Evolutionary conservation across 192 early-diverging fungal genomes (phyloP).

Genomic region (Chytriomyces hyalinus): DNA sequence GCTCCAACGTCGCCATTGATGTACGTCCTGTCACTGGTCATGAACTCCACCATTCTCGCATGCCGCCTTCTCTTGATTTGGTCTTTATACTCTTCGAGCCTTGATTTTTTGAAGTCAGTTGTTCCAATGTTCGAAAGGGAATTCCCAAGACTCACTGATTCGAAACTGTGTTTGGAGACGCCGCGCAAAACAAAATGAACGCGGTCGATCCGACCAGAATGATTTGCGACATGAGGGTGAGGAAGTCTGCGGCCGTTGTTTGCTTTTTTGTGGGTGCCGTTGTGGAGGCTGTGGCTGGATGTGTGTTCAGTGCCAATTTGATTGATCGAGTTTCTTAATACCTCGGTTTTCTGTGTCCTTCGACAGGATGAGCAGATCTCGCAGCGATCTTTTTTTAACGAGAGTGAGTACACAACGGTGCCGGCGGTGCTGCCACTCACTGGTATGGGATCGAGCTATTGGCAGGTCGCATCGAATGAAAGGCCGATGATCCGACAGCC

Average conservation of each 20-base stretch:
- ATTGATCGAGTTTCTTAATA: too few relatives aligned
- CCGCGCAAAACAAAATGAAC: constrained; percentile 2
- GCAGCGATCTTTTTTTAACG: too few relatives aligned
- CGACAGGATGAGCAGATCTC: too few relatives aligned
- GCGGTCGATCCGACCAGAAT: constrained; percentile 26
- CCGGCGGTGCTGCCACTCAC: too few relatives aligned
- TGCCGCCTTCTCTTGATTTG: constrained; percentile 22
- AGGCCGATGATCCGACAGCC: too few relatives aligned
- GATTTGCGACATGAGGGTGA: constrained; percentile 25
- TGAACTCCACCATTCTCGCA: constrained; percentile 29
- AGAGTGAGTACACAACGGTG: too few relatives aligned
- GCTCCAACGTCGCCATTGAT: constrained; percentile 9
- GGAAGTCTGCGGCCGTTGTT: constrained; percentile 7
- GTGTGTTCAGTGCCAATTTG: too few relatives aligned
- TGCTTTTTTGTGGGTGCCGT: background rate
- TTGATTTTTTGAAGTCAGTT: background rate
- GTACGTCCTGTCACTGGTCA: constrained; percentile 25
- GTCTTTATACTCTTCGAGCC: constrained; percentile 30
- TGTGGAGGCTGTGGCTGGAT: too few relatives aligned
- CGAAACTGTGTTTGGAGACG: constrained; percentile 4
- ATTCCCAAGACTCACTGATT: background rate
- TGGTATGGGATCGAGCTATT: too few relatives aligned
- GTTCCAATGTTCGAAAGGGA: background rate
- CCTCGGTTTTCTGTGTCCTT: too few relatives aligned
- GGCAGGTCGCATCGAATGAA: too few relatives aligned